phyloP scores from a whole-genome alignment of 176 grass and related monocot genomes.

The Bromus sterilis region DNA sequence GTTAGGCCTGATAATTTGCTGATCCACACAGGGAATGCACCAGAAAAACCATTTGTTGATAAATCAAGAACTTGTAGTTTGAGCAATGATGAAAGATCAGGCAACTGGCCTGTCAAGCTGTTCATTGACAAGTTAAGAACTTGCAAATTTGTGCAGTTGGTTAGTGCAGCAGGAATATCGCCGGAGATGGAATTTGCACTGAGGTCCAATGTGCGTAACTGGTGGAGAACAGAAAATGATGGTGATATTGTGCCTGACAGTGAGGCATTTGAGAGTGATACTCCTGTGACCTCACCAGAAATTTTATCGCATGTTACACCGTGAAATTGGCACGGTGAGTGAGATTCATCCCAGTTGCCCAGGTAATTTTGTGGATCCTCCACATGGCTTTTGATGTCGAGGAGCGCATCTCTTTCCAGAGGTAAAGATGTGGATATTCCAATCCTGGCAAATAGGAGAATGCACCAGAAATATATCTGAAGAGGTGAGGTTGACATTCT shows the following conservation, averaged over 20 bases:
- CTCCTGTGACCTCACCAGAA: constrained; percentile 46
- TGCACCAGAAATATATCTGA: constrained; percentile 45
- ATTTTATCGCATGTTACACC: constrained; percentile 57
- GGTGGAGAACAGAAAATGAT: constrained; percentile 55
- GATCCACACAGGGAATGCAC: constrained; percentile 66
- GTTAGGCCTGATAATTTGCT: constrained; percentile 41
- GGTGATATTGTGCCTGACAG: constrained; percentile 74
- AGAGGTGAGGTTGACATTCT: constrained; percentile 35
- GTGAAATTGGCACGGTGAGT: constrained; percentile 54
- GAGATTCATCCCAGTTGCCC: constrained; percentile 49
- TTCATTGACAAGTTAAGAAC: constrained; percentile 83
- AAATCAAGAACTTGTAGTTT: constrained; percentile 73
- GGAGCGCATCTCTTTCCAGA: constrained; percentile 54
- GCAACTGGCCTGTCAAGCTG: constrained; percentile 54
- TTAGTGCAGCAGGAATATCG: constrained; percentile 44
- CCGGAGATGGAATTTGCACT: constrained; percentile 69
- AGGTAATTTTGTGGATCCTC: constrained; percentile 70
- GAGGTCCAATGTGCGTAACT: constrained; percentile 50
- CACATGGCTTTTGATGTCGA: constrained; percentile 57
- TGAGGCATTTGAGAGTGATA: constrained; percentile 65
- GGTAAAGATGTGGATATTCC: constrained; percentile 32
- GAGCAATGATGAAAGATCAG: constrained; percentile 61
- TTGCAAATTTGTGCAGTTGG: constrained; percentile 65
- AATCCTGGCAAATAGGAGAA: constrained; percentile 25
- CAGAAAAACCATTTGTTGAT: constrained; percentile 73